A percentile compares a stretch with the other conserved stretches of the same genome.
phyloP scores from a whole-genome alignment of 495 filamentous ascomycete genomes.

The Aspergillus bertholletiae region DNA sequence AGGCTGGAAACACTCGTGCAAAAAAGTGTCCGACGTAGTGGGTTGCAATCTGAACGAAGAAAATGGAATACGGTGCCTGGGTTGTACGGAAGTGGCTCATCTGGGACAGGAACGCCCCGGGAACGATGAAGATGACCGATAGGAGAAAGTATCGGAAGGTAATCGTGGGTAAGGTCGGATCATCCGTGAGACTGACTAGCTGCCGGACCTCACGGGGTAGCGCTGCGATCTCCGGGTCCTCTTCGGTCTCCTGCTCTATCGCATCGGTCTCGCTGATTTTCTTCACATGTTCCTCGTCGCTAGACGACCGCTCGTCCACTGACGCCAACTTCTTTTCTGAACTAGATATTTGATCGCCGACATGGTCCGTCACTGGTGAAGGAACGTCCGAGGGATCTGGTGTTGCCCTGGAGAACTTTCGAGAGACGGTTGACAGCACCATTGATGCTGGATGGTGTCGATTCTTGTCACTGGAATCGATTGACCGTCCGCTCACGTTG shows the following conservation, averaged over 20 bases:
- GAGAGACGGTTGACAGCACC: not conserved
- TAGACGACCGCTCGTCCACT: not conserved
- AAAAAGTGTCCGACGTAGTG: slow-evolving; percentile 54
- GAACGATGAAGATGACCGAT: slow-evolving; percentile 46
- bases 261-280: slow-evolving; percentile 17
- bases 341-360: not conserved
- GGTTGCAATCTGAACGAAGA: slow-evolving; percentile 55
- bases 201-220: slow-evolving; percentile 48
- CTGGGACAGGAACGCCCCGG: slow-evolving; percentile 51
- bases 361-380: not conserved
- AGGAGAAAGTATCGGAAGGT: slow-evolving; percentile 57
- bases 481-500: no score
- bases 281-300: slow-evolving; percentile 17
- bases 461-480: not conserved
- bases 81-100: slow-evolving; percentile 54
- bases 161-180: slow-evolving; percentile 47
- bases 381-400: not conserved
- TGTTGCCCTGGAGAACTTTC: not conserved
- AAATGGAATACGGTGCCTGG: slow-evolving; percentile 52
- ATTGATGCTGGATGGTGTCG: not conserved
- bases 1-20: slow-evolving; percentile 44
- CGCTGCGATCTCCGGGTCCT: slow-evolving; percentile 45
- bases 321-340: not conserved
- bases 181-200: slow-evolving; percentile 50
- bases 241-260: slow-evolving; percentile 31